These are phyloP conservation scores for Leptographium radiaticola DNA, from an alignment of 2,329 filamentous ascomycete species.

Conservation along the genomic window DNA sequence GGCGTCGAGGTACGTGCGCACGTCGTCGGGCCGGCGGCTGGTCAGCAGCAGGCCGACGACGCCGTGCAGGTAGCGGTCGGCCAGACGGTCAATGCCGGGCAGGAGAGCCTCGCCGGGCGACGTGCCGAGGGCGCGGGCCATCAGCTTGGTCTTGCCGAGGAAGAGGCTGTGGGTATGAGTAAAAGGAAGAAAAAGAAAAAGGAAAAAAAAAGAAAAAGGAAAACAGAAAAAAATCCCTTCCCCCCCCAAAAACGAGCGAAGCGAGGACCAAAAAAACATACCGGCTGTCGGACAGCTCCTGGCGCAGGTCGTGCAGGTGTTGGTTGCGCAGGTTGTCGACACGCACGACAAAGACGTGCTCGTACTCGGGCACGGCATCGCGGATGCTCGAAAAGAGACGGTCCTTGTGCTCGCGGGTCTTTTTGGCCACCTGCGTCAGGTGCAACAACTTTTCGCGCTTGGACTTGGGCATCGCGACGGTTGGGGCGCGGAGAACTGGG, in stretches of 20 bases:
- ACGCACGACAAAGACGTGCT: slow-evolving; percentile 84
- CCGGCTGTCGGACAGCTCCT: slow-evolving; percentile 75
- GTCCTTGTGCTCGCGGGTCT: slow-evolving; percentile 82
- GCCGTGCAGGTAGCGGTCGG: slow-evolving; percentile 52
- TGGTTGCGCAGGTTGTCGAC: slow-evolving; percentile 98
- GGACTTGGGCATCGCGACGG: slow-evolving; percentile 73
- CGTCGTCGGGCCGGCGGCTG: slow-evolving; percentile 49
- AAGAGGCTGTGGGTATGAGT: slow-evolving; percentile 52
- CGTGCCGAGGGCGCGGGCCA: slow-evolving; percentile 84
- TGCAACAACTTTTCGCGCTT: slow-evolving; percentile 84
- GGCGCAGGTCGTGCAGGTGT: slow-evolving; percentile 81
- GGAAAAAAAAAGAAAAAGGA: background rate
- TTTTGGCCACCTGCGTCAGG: slow-evolving; percentile 84
- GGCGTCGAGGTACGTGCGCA: slow-evolving; percentile 59
- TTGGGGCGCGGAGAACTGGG: background rate
- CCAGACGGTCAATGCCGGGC: slow-evolving; percentile 59
- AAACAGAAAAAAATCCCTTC: background rate
- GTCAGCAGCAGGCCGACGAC: slow-evolving; percentile 83
- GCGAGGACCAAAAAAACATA: slow-evolving; percentile 20
- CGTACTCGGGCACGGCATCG: slow-evolving; percentile 70
- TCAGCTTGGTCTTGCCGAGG: slow-evolving; percentile 99
- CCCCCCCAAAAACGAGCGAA: background rate
- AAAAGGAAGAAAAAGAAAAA: background rate
- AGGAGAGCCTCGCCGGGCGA: slow-evolving; percentile 67
- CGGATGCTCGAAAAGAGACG: slow-evolving; percentile 82